Percentiles rank a stretch among this genome's conserved stretches.
Evolutionary conservation across 805 yeast genomes (phyloP).

Genomic region (Wickerhamomyces hampshirensis): DNA sequence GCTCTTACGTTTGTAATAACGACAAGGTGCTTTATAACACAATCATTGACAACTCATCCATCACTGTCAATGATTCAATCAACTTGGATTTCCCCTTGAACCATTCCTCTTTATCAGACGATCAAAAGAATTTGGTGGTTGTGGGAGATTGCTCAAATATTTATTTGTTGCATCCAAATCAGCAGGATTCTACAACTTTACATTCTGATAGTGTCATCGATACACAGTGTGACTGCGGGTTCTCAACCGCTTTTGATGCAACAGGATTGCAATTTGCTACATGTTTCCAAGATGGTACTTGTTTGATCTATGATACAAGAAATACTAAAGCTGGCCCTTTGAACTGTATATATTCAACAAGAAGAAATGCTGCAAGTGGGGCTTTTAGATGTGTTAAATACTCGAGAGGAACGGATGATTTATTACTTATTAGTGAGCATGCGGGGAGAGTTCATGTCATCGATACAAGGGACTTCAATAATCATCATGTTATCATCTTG

Average conservation of each 20-base stretch:
- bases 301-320: constrained; percentile 73
- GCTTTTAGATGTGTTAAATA: constrained; percentile 65
- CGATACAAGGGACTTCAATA: constrained; percentile 67
- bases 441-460: constrained; percentile 82
- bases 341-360: constrained; percentile 53
- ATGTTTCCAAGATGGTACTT: constrained; percentile 82
- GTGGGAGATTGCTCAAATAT: constrained; percentile 78
- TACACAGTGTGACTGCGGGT: constrained; percentile 72
- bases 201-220: constrained; percentile 36
- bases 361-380: constrained; percentile 50
- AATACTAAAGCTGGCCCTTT: constrained; percentile 47
- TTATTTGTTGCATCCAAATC: constrained; percentile 42
- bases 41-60: constrained; percentile 47
- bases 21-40: constrained; percentile 68
- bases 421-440: constrained; percentile 76
- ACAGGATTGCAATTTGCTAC: constrained; percentile 72
- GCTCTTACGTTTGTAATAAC: constrained; percentile 75
- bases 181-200: constrained; percentile 25
- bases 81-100: constrained; percentile 65
- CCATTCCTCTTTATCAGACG: constrained; percentile 67
- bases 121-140: constrained; percentile 49
- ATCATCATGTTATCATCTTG: constrained; percentile 71
- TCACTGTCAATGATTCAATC: constrained; percentile 38
- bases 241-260: constrained; percentile 75
- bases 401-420: constrained; percentile 65